These are phyloP conservation scores for Aspergillus chevalieri DNA, from an alignment of 2,329 filamentous ascomycete species.

Conservation along the genomic window DNA sequence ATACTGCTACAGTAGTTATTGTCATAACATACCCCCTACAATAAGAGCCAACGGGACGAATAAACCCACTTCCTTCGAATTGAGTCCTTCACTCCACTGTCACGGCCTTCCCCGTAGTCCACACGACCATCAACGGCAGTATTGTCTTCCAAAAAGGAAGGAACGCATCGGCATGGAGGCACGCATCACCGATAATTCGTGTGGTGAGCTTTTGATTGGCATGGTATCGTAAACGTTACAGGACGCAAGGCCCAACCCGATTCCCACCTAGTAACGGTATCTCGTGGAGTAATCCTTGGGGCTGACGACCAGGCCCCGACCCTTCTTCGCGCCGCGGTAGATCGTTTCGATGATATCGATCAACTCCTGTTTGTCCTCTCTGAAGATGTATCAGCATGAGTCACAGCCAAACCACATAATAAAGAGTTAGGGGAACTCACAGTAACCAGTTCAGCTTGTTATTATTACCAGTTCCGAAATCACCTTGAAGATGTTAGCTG, in stretches of 20 bases:
- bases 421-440: background rate
- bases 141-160: too few species aligned
- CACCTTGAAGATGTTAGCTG: constrained; percentile 26
- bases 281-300: constrained; percentile 77
- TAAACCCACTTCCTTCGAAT: too few species aligned
- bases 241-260: constrained; percentile 3
- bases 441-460: constrained; percentile 97
- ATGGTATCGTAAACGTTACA: too few species aligned
- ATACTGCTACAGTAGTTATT: too few species aligned
- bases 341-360: constrained; percentile 99
- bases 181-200: too few species aligned
- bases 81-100: too few species aligned
- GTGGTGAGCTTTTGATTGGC: too few species aligned
- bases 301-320: constrained; percentile 88
- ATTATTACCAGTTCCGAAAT: constrained; percentile 97
- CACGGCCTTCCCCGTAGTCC: too few species aligned
- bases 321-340: constrained; percentile 97
- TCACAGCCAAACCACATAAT: background rate
- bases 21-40: too few species aligned
- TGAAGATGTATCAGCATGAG: background rate
- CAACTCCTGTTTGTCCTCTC: constrained; percentile 92
- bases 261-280: constrained; percentile 54
- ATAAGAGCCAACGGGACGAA: too few species aligned
- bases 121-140: too few species aligned
- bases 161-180: too few species aligned